phyloP scores from a whole-genome alignment of 257 asterid genomes.

The Solanum chiquidenum region DNA sequence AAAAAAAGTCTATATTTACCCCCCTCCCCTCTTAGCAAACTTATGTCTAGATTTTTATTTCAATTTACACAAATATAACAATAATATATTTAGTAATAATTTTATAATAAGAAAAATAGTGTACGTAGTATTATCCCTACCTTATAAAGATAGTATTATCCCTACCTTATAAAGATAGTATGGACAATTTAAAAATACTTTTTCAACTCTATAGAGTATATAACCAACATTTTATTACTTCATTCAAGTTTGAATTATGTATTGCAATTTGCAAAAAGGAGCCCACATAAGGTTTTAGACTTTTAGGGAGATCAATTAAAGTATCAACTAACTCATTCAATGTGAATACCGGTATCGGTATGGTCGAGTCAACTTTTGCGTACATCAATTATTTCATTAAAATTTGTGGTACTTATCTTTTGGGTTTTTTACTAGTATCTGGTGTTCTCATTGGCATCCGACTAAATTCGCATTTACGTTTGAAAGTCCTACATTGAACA shows the following conservation, averaged over 20 bases:
- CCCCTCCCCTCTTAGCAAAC: neutral
- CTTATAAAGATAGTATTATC: neutral
- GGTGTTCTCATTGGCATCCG: neutral
- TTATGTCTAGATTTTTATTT: neutral
- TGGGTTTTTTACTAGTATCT: neutral
- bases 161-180: neutral
- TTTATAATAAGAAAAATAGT: neutral
- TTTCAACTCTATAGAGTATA: neutral
- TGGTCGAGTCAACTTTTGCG: neutral
- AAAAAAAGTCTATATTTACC: neutral
- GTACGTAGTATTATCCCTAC: neutral
- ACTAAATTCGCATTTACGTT: neutral
- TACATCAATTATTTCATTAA: neutral
- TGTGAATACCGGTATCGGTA: neutral
- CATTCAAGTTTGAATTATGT: no score
- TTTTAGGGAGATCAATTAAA: neutral
- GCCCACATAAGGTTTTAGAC: neutral
- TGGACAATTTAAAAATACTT: neutral
- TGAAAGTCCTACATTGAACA: neutral
- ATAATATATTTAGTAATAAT: neutral
- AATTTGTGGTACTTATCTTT: no score
- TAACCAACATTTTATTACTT: neutral
- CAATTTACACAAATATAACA: neutral
- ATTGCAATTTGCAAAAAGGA: neutral
- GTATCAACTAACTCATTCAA: neutral